Evolutionary conservation across 2,329 filamentous ascomycete species (phyloP), one percentile per base, ranked within the genome.

Genomic region (Cordyceps tenuipes): DNA sequence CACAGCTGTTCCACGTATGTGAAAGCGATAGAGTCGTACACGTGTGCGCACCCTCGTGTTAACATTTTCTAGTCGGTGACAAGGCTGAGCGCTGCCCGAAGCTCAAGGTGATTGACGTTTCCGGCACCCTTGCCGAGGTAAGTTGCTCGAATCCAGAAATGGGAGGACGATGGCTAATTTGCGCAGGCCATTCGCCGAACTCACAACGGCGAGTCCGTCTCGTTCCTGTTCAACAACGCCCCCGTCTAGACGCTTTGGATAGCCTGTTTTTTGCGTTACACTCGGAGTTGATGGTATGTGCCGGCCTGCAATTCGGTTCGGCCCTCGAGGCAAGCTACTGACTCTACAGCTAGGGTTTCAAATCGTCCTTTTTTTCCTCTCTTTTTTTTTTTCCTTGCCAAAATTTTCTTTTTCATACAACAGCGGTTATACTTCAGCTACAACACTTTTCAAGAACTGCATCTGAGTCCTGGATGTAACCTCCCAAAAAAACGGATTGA

Each of bases 101-200:
- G 74, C 83, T 97, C 64, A 87, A 91, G 74, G 92, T 92, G 60
- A 96, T 97, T 71, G 92, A 97, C 74, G 90, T 97, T 67, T 91
- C 88, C 68, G 88, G 90, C 47, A 96, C 91, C 41, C 77, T 89
- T 61, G 86, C 85, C n/a, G 86, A 82, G 73, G 76, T 77, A 69
- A 50, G 71, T 46, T 46, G 6, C 21, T 19, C 7, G 8, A 15
- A 15, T 29, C 19, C 29, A 12, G 41, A 21, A 26, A 15, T 31
- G 8, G 4, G 9, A 17, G 29, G 47, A 43, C 52, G 39, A 48
- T 53, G 48, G 49, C 59, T 67, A 29, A 29, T 66, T 59, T 31
- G 8, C 34, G n/a, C 36, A 87, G 74, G 85, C 85, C 13, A 88
- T 87, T 66, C 78, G 85, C 59, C 76, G 86, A 68, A 89, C 86